These are phyloP conservation scores for Chlorencoelia australis DNA, from an alignment of 2,329 filamentous ascomycete species.

Conservation along the genomic window DNA sequence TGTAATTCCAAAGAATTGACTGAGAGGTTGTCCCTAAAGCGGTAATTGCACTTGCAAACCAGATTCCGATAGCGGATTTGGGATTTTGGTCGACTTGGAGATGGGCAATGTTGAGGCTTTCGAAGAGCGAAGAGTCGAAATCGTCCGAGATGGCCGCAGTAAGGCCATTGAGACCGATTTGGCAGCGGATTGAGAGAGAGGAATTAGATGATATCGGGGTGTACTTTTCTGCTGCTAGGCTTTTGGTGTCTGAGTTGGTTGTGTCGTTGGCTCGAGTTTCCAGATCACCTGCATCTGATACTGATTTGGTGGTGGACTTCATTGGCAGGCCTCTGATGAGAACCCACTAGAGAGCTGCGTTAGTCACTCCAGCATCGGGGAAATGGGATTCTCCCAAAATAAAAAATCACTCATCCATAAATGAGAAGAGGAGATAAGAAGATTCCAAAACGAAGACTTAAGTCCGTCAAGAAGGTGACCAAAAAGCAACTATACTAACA, in stretches of 20 bases:
- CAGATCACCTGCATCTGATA: too few relatives aligned
- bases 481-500: too few relatives aligned
- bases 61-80: conserved; percentile 34
- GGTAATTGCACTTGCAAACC: conserved; percentile 48
- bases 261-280: too few relatives aligned
- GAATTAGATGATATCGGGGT: conserved; percentile 18
- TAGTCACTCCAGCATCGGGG: too few relatives aligned
- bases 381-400: too few relatives aligned
- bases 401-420: too few relatives aligned
- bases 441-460: too few relatives aligned
- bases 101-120: conserved; percentile 14
- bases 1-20: conserved; percentile 51
- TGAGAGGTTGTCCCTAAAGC: conserved; percentile 43
- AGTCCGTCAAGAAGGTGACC: too few relatives aligned
- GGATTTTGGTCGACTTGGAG: conserved; percentile 10
- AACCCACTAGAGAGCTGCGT: too few relatives aligned
- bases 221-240: conserved; percentile 6
- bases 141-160: conserved; percentile 35
- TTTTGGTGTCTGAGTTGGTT: background rate
- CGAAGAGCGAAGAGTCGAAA: conserved; percentile 17
- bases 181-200: conserved; percentile 41
- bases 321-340: conserved; percentile 32
- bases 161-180: conserved; percentile 39
- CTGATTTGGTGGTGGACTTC: conserved; percentile 1
- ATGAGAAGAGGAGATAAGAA: too few relatives aligned